These are phyloP conservation scores for Sicyos edulis DNA, from an alignment of 306 rosid genomes.

Conservation along the genomic window DNA sequence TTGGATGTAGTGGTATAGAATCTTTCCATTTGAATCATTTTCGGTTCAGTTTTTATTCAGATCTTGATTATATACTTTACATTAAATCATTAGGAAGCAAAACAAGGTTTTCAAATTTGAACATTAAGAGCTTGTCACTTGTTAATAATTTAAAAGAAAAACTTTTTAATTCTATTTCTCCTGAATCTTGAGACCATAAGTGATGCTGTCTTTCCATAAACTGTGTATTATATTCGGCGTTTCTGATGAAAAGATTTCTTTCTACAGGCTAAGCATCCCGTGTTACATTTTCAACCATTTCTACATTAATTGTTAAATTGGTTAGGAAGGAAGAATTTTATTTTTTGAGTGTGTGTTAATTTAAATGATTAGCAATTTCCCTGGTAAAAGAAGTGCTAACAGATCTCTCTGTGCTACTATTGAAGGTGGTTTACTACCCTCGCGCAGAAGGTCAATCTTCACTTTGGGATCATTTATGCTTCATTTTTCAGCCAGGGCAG, in stretches of 20 bases:
- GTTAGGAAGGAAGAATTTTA: neutral
- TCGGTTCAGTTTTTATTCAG: neutral
- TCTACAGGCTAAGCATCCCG: neutral
- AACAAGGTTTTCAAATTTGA: neutral
- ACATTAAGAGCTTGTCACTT: neutral
- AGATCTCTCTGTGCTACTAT: conserved; percentile 27
- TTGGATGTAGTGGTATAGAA: neutral
- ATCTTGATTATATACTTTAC: neutral
- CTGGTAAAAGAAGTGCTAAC: conserved; percentile 12
- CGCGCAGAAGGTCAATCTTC: conserved; percentile 78
- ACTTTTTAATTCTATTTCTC: neutral
- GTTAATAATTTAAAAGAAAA: neutral
- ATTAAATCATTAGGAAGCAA: neutral
- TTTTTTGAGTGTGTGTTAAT: neutral
- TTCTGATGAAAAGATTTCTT: neutral
- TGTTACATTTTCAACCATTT: neutral
- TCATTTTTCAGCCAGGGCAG: conserved; percentile 63
- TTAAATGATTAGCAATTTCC: neutral
- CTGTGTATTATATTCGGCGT: no score
- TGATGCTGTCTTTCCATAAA: neutral
- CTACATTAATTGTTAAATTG: neutral
- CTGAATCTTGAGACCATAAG: conserved; percentile 2
- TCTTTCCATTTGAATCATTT: neutral
- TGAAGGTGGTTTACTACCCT: conserved; percentile 67
- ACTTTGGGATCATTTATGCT: conserved; percentile 84